Conservation (phyloP, 768 basidiomycete species). For the Auricularia auricula-judae region DNA sequence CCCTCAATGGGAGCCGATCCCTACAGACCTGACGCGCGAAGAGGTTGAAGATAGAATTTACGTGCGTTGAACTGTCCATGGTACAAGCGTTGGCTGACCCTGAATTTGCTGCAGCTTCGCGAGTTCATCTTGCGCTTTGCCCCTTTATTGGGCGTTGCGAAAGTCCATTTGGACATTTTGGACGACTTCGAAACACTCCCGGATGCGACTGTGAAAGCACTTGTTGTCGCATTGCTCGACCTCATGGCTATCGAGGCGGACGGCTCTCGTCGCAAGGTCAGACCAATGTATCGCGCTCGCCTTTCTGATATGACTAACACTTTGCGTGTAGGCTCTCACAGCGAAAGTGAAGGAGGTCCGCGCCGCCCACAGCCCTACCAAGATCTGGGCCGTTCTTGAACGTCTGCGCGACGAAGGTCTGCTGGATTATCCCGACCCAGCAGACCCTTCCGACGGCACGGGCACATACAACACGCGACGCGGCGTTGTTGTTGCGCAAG, state of each 20-base stretch:
- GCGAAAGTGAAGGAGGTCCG: slow-evolving; percentile 42
- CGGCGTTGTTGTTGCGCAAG: slow-evolving; percentile 24
- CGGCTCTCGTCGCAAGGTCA: slow-evolving; percentile 27
- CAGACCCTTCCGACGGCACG: slow-evolving; percentile 36
- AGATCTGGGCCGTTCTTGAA: slow-evolving; percentile 49
- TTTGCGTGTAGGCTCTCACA: slow-evolving; percentile 26
- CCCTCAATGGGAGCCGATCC: slow-evolving; percentile 44
- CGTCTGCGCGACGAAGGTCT: slow-evolving; percentile 30
- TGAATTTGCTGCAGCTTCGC: slow-evolving; percentile 34
- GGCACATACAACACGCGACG: slow-evolving; percentile 6
- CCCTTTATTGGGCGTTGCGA: slow-evolving; percentile 37
- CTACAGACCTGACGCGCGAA: slow-evolving; percentile 28
- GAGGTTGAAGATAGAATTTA: slow-evolving; percentile 48
- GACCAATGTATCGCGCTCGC: slow-evolving; percentile 1
- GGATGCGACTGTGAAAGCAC: slow-evolving; percentile 50
- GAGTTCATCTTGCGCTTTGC: slow-evolving; percentile 64
- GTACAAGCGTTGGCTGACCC: not conserved
- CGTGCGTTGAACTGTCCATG: slow-evolving; percentile 4
- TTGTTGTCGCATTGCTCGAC: slow-evolving; percentile 51
- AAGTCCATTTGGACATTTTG: slow-evolving; percentile 48
- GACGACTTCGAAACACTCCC: slow-evolving; percentile 30
- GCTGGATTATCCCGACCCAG: slow-evolving; percentile 45
- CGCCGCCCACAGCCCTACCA: slow-evolving; percentile 42
- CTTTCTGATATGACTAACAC: not conserved
- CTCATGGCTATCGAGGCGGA: slow-evolving; percentile 33